Conservation (phyloP, 306 rosid genomes). For the Vigna angularis region DNA sequence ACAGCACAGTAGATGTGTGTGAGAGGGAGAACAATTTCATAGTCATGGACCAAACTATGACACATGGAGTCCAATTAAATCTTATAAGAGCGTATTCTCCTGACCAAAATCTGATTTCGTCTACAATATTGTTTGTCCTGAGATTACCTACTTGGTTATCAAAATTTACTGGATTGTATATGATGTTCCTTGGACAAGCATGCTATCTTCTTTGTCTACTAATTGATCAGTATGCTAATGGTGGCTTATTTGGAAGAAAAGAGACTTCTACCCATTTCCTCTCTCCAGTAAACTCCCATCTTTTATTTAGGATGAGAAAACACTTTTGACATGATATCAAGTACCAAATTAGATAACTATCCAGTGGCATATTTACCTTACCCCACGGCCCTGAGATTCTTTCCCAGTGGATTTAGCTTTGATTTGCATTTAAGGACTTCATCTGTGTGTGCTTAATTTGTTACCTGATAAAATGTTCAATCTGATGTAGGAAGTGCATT, state of each 20-base stretch:
- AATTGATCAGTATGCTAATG: neutral
- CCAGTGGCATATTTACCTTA: neutral
- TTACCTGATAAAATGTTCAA: neutral
- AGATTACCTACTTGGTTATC: neutral
- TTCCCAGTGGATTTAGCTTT: neutral
- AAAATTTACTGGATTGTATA: neutral
- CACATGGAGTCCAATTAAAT: neutral
- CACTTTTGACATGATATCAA: neutral
- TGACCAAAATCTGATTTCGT: neutral
- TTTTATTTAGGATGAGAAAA: neutral
- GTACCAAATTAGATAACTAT: constrained; percentile 1
- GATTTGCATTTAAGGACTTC: neutral
- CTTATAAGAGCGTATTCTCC: neutral
- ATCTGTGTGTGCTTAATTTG: neutral
- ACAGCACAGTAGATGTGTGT: neutral
- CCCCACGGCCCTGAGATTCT: neutral
- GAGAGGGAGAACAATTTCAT: neutral
- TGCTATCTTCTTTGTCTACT: neutral
- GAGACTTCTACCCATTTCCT: neutral
- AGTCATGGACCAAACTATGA: neutral
- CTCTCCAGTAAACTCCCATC: neutral
- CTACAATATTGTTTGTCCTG: neutral
- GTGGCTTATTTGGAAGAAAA: constrained; percentile 21
- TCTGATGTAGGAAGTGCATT: constrained; percentile 4
- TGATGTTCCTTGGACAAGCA: neutral